These are phyloP conservation scores for Pseudozyma thailandica DNA, from an alignment of 1,284 basidiomycete species.

Conservation along the genomic window DNA sequence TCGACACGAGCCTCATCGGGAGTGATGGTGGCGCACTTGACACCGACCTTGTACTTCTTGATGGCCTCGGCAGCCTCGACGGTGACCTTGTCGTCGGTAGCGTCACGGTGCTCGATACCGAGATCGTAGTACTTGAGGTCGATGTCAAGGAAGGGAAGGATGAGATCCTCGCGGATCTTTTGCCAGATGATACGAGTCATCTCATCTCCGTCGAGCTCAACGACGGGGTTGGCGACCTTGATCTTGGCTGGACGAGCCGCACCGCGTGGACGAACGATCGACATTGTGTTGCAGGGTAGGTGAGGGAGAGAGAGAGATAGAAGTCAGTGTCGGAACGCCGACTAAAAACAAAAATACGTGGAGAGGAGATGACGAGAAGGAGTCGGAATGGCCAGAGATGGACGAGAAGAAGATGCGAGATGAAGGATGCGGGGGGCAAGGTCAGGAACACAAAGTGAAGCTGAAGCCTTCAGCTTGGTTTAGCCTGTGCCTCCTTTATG, in stretches of 20 bases:
- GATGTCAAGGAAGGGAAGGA: constrained; percentile 91
- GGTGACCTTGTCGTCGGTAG: constrained; percentile 93
- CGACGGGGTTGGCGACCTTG: constrained; percentile 87
- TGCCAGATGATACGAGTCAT: constrained; percentile 79
- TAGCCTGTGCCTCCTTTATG: too few species aligned
- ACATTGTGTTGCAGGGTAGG: constrained; percentile 16
- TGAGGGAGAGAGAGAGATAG: neutral
- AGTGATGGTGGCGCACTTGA: constrained; percentile 92
- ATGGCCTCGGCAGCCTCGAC: constrained; percentile 88
- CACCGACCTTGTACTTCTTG: constrained; percentile 67
- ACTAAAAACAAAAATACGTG: neutral
- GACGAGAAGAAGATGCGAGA: neutral
- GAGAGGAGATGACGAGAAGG: neutral
- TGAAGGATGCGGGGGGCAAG: too few species aligned
- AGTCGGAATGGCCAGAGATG: neutral
- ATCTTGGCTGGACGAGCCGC: constrained; percentile 71
- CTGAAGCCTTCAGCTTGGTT: too few species aligned
- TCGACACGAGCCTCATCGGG: constrained; percentile 94
- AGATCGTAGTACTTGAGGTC: constrained; percentile 99
- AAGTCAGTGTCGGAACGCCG: neutral
- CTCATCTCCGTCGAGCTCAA: constrained; percentile 77
- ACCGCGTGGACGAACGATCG: constrained; percentile 43
- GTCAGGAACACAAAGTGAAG: neutral
- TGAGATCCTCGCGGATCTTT: constrained; percentile 97
- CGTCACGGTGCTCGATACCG: constrained; percentile 89